Percentiles rank a stretch among this genome's conserved stretches.
Evolutionary conservation across 148 eudicot species (phyloP).

Genomic region (Cornus controversa): DNA sequence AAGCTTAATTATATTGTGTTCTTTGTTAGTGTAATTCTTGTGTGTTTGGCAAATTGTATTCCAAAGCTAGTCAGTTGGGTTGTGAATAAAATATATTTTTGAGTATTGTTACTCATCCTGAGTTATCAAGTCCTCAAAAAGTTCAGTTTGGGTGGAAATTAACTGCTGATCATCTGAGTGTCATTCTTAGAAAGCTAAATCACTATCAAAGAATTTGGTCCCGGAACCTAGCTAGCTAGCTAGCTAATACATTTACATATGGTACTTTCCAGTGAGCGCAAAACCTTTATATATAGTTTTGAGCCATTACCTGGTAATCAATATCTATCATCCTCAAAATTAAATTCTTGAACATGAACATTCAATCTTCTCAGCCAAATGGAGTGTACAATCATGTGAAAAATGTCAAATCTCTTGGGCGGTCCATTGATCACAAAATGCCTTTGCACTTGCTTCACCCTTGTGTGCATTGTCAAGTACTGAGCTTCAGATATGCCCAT

Average conservation of each 20-base stretch:
- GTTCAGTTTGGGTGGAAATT: too few species aligned
- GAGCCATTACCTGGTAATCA: not conserved
- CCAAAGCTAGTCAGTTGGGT: too few species aligned
- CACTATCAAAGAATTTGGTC: not conserved
- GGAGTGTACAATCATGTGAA: slow-evolving; percentile 64
- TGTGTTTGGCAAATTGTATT: too few species aligned
- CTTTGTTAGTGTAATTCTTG: too few species aligned
- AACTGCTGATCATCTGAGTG: too few species aligned
- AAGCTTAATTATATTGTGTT: too few species aligned
- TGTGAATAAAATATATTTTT: too few species aligned
- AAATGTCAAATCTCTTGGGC: slow-evolving; percentile 49
- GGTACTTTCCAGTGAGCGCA: not conserved
- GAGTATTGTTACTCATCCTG: too few species aligned
- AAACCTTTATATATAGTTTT: not conserved
- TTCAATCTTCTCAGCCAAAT: slow-evolving; percentile 71
- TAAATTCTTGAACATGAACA: slow-evolving; percentile 15
- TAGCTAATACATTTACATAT: too few species aligned
- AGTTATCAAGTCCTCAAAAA: not conserved
- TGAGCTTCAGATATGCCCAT: slow-evolving; percentile 34
- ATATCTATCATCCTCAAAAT: not conserved
- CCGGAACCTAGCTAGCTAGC: too few species aligned
- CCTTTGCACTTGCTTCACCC: slow-evolving; percentile 51
- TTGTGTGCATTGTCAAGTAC: slow-evolving; percentile 44
- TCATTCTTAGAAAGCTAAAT: not conserved
- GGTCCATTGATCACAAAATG: slow-evolving; percentile 46